phyloP scores from a whole-genome alignment of 768 basidiomycete species.

The Hygrocybe punicea region DNA sequence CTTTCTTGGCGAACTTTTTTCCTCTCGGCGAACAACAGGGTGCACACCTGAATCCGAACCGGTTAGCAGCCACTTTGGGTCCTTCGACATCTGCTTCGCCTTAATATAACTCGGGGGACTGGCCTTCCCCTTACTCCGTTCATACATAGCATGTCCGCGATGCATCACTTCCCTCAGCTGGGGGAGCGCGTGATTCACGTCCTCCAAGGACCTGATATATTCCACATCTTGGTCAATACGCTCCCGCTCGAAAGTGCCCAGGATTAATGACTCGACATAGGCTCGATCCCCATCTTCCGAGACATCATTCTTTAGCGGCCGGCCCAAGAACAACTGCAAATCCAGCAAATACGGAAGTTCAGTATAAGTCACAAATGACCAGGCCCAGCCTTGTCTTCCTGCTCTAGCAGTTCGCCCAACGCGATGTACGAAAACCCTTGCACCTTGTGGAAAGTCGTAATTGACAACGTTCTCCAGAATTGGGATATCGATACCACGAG shows the following conservation, averaged over 20 bases:
- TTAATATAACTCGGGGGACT: slow-evolving; percentile 80
- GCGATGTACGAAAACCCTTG: slow-evolving; percentile 91
- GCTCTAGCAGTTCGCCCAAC: slow-evolving; percentile 96
- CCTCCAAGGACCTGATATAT: slow-evolving; percentile 65
- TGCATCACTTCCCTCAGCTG: slow-evolving; percentile 77
- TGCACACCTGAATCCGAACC: slow-evolving; percentile 64
- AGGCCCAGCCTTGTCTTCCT: slow-evolving; percentile 92
- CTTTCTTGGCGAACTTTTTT: slow-evolving; percentile 34
- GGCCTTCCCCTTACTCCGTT: slow-evolving; percentile 89
- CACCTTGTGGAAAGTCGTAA: slow-evolving; percentile 95
- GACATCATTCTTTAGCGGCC: slow-evolving; percentile 62
- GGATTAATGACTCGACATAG: slow-evolving; percentile 69
- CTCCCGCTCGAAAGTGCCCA: slow-evolving; percentile 81
- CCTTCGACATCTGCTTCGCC: slow-evolving; percentile 82
- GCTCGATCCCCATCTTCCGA: slow-evolving; percentile 50
- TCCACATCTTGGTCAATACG: slow-evolving; percentile 81
- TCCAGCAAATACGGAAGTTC: slow-evolving; percentile 92
- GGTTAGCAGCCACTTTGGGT: slow-evolving; percentile 65
- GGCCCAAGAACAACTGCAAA: slow-evolving; percentile 85
- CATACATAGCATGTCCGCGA: slow-evolving; percentile 90
- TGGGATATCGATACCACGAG: slow-evolving; percentile 97
- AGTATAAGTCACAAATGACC: slow-evolving; percentile 82
- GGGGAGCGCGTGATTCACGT: slow-evolving; percentile 58
- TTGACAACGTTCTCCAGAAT: slow-evolving; percentile 95
- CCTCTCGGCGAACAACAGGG: slow-evolving; percentile 57